Evolutionary conservation across 1,284 basidiomycete genomes (phyloP).

Genomic region (Malassezia brasiliensis): DNA sequence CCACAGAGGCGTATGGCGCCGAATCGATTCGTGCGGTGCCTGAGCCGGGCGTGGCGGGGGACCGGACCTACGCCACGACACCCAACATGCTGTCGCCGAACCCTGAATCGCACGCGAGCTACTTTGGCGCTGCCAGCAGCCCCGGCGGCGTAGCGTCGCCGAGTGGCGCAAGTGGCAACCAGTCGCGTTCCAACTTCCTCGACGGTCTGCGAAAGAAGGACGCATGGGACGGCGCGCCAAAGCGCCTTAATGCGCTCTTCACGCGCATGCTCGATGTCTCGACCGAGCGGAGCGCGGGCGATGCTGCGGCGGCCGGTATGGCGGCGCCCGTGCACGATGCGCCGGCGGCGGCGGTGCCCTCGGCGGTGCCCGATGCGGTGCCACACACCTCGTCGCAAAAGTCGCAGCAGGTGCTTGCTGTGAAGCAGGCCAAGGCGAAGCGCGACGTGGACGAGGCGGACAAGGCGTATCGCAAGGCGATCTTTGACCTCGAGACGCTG

Average conservation of each 20-base stretch:
- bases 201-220: constrained; percentile 38
- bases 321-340: constrained; percentile 1
- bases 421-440: constrained; percentile 36
- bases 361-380: constrained; percentile 3
- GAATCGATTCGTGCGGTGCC: neutral
- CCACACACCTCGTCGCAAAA: neutral
- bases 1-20: neutral
- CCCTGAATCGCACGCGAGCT: neutral
- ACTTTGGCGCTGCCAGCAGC: neutral
- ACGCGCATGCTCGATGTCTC: constrained; percentile 37
- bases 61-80: neutral
- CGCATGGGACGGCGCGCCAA: constrained; percentile 42
- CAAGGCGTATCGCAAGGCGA: constrained; percentile 78
- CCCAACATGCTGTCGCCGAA: constrained; percentile 3
- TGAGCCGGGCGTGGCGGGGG: neutral
- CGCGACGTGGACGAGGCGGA: constrained; percentile 54
- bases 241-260: constrained; percentile 41
- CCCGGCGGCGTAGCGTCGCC: neutral
- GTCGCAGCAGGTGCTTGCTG: constrained; percentile 26
- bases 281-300: neutral
- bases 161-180: neutral
- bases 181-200: constrained; percentile 19
- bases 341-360: constrained; percentile 6
- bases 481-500: constrained; percentile 88
- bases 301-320: neutral